These are phyloP conservation scores for Tripterygium wilfordii DNA, from an alignment of 177 flowering plant species.

Conservation along the genomic window DNA sequence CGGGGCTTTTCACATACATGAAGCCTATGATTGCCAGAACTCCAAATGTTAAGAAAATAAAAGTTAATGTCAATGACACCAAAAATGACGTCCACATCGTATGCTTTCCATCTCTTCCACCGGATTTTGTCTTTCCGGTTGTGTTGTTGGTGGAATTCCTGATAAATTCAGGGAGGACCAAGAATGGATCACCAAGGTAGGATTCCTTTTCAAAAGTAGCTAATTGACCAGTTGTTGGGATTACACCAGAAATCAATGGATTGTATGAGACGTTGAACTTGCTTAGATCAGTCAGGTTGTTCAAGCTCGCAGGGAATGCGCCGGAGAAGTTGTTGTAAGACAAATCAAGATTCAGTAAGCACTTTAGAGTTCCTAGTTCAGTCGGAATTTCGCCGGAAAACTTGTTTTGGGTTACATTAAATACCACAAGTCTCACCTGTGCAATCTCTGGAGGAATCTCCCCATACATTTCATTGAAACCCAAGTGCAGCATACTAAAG, in stretches of 20 bases:
- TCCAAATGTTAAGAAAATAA: slow-evolving; percentile 38
- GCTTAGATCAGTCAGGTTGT: slow-evolving; percentile 50
- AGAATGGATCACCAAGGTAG: slow-evolving; percentile 61
- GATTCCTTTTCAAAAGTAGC: slow-evolving; percentile 69
- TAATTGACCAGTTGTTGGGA: slow-evolving; percentile 69
- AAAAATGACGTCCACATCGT: slow-evolving; percentile 14
- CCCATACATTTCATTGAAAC: slow-evolving; percentile 48
- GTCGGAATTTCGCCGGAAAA: slow-evolving; percentile 67
- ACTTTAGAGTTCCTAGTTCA: slow-evolving; percentile 47
- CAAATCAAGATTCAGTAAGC: slow-evolving; percentile 74
- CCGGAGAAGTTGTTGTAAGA: slow-evolving; percentile 87
- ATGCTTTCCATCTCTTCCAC: slow-evolving; percentile 3
- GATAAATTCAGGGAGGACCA: slow-evolving; percentile 39
- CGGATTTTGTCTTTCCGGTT: not conserved
- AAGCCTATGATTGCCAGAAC: slow-evolving; percentile 27
- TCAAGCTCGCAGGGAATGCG: slow-evolving; percentile 55
- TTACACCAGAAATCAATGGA: slow-evolving; percentile 50
- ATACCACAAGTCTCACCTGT: slow-evolving; percentile 48
- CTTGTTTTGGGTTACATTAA: slow-evolving; percentile 50
- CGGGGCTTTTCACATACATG: slow-evolving; percentile 21
- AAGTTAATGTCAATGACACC: slow-evolving; percentile 26
- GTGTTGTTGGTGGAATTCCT: slow-evolving; percentile 6
- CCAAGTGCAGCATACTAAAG: slow-evolving; percentile 65
- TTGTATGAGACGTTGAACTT: slow-evolving; percentile 86
- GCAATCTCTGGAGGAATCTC: slow-evolving; percentile 49